Evolutionary conservation across 495 filamentous ascomycete species (phyloP), one percentile per base, ranked within the genome.

Genomic region (Xanthoparmelia taractica): DNA sequence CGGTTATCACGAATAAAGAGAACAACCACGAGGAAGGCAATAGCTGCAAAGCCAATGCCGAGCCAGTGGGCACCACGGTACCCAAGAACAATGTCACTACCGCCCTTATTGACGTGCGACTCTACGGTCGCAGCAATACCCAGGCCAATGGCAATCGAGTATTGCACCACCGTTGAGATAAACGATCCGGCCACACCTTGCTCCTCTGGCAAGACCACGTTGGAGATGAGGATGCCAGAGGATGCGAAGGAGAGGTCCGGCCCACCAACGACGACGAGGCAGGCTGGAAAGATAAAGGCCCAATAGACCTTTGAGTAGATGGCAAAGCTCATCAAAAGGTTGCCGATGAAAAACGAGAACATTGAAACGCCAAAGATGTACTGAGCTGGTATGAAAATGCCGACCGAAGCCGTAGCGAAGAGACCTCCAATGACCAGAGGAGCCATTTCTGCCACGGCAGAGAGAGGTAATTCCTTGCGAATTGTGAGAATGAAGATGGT

Each of bases 211-310:
- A 73, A 74, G 59, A 88, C 75, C 11, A 77, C 72, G 64, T 86
- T 80, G 57, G 77, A 82, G 15, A 88, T 74, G 25, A 89, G 76
- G 4, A 89, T 73, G 7, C 80, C 85, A 0, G 75, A 76, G n/a
- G 80, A 77, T 0, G 84, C 83, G 63, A 88, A 87, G 1, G 72
- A 76, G 69, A 85, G 80, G 68, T 88, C 82, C 78, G 87, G 87
- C 34, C 83, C 86, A 60, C 76, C 83, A 0, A 82, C 78, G 55
- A 82, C 85, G 40, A 89, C 68, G 15, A 86, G 7, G 6, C 78
- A 75, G 20, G 71, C 70, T 20, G 87, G 75, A 63, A 88, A 89
- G 1, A 76, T 76, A 64, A 84, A 81, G 0, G 72, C 76, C 86
- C 85, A 89, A 71, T 87, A 82, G 7, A 66, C 77, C 64, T 83